Evolutionary conservation across 345 rosid genomes (phyloP).

Genomic region (Dovyalis caffra): DNA sequence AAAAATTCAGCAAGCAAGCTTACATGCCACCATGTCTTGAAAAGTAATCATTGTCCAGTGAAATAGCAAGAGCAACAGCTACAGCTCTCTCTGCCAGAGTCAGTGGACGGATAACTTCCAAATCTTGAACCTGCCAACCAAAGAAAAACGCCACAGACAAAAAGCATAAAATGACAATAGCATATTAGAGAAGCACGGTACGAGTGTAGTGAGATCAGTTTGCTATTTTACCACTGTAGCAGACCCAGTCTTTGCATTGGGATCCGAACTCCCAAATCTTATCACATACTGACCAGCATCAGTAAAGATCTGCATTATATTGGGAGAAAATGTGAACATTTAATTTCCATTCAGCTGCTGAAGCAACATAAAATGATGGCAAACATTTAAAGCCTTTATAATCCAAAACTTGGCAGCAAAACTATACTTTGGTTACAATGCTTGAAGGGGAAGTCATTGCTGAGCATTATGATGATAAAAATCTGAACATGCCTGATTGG

Average conservation of each 20-base stretch:
- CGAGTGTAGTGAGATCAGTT: not conserved
- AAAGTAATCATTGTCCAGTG: slow-evolving; percentile 91
- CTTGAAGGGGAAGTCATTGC: too few relatives aligned
- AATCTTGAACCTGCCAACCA: slow-evolving; percentile 60
- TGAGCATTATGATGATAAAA: too few relatives aligned
- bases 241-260: slow-evolving; percentile 49
- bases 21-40: slow-evolving; percentile 94
- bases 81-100: slow-evolving; percentile 83
- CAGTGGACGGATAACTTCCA: slow-evolving; percentile 68
- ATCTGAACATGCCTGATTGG: too few relatives aligned
- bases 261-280: slow-evolving; percentile 79
- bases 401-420: too few relatives aligned
- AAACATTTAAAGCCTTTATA: not conserved
- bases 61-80: slow-evolving; percentile 81
- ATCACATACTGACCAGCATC: slow-evolving; percentile 99
- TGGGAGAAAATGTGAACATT: not conserved
- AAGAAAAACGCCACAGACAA: slow-evolving; percentile 2
- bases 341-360: not conserved
- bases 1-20: not conserved
- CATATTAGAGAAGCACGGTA: not conserved
- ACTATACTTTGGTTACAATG: too few relatives aligned
- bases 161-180: not conserved
- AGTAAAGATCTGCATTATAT: slow-evolving; percentile 65
- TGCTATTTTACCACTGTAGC: slow-evolving; percentile 46
- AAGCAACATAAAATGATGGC: not conserved